A percentile compares a stretch with the other conserved stretches of the same genome.
Conservation (phyloP, 768 basidiomycete species). For the Phanerodontia chrysosporium region DNA sequence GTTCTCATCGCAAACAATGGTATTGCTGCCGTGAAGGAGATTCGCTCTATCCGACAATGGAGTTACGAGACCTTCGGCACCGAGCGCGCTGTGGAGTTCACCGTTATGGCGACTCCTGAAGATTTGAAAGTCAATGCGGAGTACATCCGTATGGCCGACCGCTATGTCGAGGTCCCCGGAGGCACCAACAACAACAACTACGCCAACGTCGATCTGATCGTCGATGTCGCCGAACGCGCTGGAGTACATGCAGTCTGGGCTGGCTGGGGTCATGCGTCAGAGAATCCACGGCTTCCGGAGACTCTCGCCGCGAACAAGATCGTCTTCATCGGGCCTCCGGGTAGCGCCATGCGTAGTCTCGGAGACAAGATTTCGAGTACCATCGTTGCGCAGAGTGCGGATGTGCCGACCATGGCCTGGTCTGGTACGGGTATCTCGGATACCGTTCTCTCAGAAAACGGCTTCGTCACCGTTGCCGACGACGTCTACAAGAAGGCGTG, state of each 20-base stretch:
- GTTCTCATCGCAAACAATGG: slow-evolving; percentile 99
- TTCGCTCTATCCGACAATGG: slow-evolving; percentile 98
- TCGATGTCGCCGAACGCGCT: slow-evolving; percentile 94
- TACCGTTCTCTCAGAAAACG: slow-evolving; percentile 76
- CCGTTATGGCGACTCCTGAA: slow-evolving; percentile 99
- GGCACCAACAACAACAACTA: slow-evolving; percentile 99
- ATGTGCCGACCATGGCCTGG: slow-evolving; percentile 99
- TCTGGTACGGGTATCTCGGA: slow-evolving; percentile 92
- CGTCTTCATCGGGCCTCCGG: slow-evolving; percentile 98
- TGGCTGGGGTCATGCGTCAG: slow-evolving; percentile 99
- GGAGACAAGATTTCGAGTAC: slow-evolving; percentile 99
- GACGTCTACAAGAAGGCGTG: slow-evolving; percentile 86
- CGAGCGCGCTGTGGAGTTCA: slow-evolving; percentile 95
- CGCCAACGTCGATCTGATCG: slow-evolving; percentile 98
- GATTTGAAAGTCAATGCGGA: slow-evolving; percentile 98
- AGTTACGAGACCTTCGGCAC: slow-evolving; percentile 98
- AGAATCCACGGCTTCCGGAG: slow-evolving; percentile 96
- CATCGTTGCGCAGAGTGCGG: slow-evolving; percentile 94
- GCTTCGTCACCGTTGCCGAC: slow-evolving; percentile 93
- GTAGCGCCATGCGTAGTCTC: slow-evolving; percentile 96
- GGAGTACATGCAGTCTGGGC: slow-evolving; percentile 99
- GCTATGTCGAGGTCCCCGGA: slow-evolving; percentile 97
- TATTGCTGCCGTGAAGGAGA: slow-evolving; percentile 99
- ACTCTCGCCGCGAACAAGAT: slow-evolving; percentile 90
- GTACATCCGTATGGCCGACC: slow-evolving; percentile 99